Conservation (phyloP, 495 filamentous ascomycete species). For the Bathelium albidoporum region DNA sequence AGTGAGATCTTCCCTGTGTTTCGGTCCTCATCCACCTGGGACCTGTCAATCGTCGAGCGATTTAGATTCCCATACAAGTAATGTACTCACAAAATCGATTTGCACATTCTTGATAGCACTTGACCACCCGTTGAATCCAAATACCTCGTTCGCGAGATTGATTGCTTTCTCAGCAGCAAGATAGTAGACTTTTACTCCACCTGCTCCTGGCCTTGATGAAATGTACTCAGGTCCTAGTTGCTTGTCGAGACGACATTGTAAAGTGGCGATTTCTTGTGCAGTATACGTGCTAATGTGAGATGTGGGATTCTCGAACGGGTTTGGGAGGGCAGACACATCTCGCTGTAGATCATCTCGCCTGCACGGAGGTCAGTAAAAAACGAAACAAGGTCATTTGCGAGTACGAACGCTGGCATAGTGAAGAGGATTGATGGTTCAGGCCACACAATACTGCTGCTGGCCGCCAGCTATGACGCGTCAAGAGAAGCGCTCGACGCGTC, state of each 20-base stretch:
- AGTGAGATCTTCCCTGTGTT: constrained; percentile 60
- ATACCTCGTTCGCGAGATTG: constrained; percentile 91
- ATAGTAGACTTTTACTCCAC: constrained; percentile 80
- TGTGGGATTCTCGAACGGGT: constrained; percentile 67
- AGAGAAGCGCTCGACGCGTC: not conserved
- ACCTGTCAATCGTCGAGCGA: constrained; percentile 4
- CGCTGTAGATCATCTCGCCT: constrained; percentile 77
- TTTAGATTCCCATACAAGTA: not conserved
- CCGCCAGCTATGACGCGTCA: not conserved
- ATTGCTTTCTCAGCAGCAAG: constrained; percentile 89
- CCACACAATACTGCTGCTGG: not conserved
- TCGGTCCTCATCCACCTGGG: constrained; percentile 52
- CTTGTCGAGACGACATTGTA: constrained; percentile 77
- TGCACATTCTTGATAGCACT: constrained; percentile 78
- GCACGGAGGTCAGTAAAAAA: not conserved
- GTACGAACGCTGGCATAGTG: not conserved
- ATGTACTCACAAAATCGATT: constrained; percentile 67
- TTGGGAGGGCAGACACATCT: constrained; percentile 37
- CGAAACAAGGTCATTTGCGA: not conserved
- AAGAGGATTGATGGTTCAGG: not conserved
- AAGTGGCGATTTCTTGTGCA: constrained; percentile 76
- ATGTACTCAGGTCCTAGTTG: constrained; percentile 97
- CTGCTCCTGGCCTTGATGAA: constrained; percentile 68
- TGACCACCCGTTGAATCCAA: constrained; percentile 98
- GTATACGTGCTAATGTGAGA: constrained; percentile 68